Evolutionary conservation across 805 yeast species (phyloP).

Genomic region (Candida nitratophila): DNA sequence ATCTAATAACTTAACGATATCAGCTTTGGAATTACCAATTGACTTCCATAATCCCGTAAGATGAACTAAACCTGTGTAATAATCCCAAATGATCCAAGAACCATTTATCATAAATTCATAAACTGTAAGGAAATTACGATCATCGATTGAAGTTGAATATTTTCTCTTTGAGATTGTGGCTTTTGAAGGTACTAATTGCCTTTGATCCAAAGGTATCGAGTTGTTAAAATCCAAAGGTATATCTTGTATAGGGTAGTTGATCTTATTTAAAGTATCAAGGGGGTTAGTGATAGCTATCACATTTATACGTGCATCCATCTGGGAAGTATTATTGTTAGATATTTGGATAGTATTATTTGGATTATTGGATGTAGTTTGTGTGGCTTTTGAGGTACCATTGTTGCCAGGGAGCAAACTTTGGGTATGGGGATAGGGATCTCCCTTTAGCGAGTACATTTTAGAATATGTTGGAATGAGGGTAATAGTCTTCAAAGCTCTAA

Average conservation of each 20-base stretch:
- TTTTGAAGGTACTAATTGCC: slow-evolving; percentile 12
- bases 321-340: not conserved
- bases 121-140: slow-evolving; percentile 62
- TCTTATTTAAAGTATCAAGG: not conserved
- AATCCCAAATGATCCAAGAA: slow-evolving; percentile 82
- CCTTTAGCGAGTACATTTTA: too few relatives aligned
- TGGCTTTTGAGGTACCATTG: too few relatives aligned
- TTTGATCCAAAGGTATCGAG: slow-evolving; percentile 15
- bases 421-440: too few relatives aligned
- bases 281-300: not conserved
- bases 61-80: slow-evolving; percentile 77
- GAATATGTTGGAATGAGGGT: too few relatives aligned
- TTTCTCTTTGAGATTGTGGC: slow-evolving; percentile 30
- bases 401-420: too few relatives aligned
- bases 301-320: too few relatives aligned
- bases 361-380: too few relatives aligned
- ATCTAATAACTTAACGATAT: slow-evolving; percentile 65
- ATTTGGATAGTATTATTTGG: too few relatives aligned
- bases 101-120: slow-evolving; percentile 63
- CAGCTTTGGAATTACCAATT: slow-evolving; percentile 63
- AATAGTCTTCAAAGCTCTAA: too few relatives aligned
- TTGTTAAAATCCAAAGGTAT: slow-evolving; percentile 8
- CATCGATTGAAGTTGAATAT: slow-evolving; percentile 69
- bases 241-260: slow-evolving; percentile 20
- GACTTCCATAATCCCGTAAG: slow-evolving; percentile 86